These are phyloP conservation scores for Knoxia roxburghii DNA, from an alignment of 257 asterid species.

Conservation along the genomic window DNA sequence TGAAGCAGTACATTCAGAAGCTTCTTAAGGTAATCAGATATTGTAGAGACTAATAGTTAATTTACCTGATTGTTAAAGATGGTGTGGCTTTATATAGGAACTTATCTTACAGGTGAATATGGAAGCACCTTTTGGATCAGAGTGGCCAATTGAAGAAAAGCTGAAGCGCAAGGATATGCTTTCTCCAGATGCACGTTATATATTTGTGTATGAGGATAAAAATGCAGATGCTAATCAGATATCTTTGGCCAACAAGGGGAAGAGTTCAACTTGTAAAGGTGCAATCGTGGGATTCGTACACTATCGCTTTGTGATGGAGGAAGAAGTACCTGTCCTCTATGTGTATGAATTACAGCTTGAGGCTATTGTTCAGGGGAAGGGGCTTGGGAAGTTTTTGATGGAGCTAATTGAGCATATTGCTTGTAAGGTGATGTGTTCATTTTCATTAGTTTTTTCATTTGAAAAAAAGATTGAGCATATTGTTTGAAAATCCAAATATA, in stretches of 20 bases:
- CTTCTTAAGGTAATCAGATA: conserved; percentile 68
- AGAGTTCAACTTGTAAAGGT: conserved; percentile 28
- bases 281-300: conserved; percentile 74
- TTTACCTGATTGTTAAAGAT: neutral
- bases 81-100: neutral
- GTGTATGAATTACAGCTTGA: conserved; percentile 88
- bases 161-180: conserved; percentile 80
- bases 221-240: conserved; percentile 27
- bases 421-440: conserved; percentile 39
- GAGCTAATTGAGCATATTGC: conserved; percentile 75
- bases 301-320: conserved; percentile 72
- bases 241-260: conserved; percentile 20
- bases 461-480: neutral
- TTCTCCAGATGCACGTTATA: conserved; percentile 65
- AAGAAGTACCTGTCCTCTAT: conserved; percentile 88
- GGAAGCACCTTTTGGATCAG: conserved; percentile 78
- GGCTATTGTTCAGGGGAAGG: conserved; percentile 73
- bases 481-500: neutral
- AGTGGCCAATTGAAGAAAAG: conserved; percentile 88
- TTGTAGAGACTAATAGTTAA: neutral
- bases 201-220: conserved; percentile 53
- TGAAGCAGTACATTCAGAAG: conserved; percentile 52
- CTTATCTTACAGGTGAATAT: conserved; percentile 49
- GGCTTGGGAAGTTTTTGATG: conserved; percentile 77
- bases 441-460: conserved; percentile 4